These are phyloP conservation scores for Dictyostelium brefeldianum DNA, from an alignment of 78 protist genomes.

Conservation along the genomic window DNA sequence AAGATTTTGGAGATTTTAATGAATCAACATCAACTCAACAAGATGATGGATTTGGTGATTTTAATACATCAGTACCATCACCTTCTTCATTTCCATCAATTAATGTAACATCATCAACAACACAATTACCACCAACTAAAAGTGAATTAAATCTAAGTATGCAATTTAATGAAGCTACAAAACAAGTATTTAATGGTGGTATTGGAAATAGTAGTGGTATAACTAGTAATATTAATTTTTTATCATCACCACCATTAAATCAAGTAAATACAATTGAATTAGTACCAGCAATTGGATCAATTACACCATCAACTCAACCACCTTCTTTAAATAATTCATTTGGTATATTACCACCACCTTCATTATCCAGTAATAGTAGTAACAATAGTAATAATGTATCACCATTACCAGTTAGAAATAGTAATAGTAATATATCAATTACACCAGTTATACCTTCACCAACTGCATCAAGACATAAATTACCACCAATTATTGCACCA, in stretches of 20 bases:
- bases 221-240: not conserved
- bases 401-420: slow-evolving; percentile 38
- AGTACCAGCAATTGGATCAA: slow-evolving; percentile 23
- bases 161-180: slow-evolving; percentile 33
- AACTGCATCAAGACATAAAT: not conserved
- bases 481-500: slow-evolving; percentile 5
- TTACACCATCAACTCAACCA: slow-evolving; percentile 26
- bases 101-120: not conserved
- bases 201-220: not conserved
- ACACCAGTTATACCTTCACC: not conserved
- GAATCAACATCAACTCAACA: not conserved
- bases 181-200: slow-evolving; percentile 1
- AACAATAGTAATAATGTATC: not conserved
- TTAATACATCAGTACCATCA: not conserved
- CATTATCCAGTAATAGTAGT: too few species aligned
- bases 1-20: slow-evolving; percentile 43
- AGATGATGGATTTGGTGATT: slow-evolving; percentile 21
- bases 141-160: slow-evolving; percentile 40
- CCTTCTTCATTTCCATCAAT: not conserved
- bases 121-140: slow-evolving; percentile 6
- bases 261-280: slow-evolving; percentile 31
- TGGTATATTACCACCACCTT: not conserved
- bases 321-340: slow-evolving; percentile 24
- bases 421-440: not conserved
- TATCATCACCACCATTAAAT: slow-evolving; percentile 40